Conservation (phyloP, 345 rosid species). For the Arabis alpina region DNA sequence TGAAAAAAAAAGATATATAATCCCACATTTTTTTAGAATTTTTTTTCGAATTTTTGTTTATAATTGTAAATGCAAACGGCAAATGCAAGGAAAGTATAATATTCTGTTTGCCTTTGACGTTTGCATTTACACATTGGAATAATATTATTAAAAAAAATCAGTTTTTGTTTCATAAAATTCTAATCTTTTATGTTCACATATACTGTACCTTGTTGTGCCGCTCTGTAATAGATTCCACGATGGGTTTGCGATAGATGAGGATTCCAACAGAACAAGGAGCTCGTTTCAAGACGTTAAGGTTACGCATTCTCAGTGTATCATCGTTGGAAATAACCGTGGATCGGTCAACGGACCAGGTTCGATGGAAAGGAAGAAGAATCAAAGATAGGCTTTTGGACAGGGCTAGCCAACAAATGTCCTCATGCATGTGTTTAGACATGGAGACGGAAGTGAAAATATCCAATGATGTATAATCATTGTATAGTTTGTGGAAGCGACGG, state of each 20-base stretch:
- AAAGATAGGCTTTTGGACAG: slow-evolving; percentile 44
- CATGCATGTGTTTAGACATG: slow-evolving; percentile 52
- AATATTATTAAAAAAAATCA: no score
- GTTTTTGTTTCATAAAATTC: no score
- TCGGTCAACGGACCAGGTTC: slow-evolving; percentile 52
- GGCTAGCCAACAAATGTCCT: slow-evolving; percentile 61
- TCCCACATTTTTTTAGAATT: no score
- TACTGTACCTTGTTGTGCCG: slow-evolving; percentile 24
- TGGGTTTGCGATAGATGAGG: slow-evolving; percentile 44
- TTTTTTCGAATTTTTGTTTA: no score
- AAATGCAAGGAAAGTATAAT: no score
- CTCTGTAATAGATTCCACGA: neutral
- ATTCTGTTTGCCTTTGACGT: no score
- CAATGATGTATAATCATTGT: neutral
- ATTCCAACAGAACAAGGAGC: slow-evolving; percentile 74
- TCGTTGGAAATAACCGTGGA: slow-evolving; percentile 44
- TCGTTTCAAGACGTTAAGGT: slow-evolving; percentile 47
- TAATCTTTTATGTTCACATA: no score
- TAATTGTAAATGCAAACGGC: neutral
- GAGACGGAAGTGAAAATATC: slow-evolving; percentile 42
- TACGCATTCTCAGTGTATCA: slow-evolving; percentile 41
- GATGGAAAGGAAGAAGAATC: slow-evolving; percentile 64
- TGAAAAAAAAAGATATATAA: neutral
- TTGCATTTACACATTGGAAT: neutral
- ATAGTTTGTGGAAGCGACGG: slow-evolving; percentile 16